Percentiles rank a stretch among this genome's conserved stretches.
phyloP scores from a whole-genome alignment of 2,329 filamentous ascomycete genomes.

The Phaeosphaeria sp. region DNA sequence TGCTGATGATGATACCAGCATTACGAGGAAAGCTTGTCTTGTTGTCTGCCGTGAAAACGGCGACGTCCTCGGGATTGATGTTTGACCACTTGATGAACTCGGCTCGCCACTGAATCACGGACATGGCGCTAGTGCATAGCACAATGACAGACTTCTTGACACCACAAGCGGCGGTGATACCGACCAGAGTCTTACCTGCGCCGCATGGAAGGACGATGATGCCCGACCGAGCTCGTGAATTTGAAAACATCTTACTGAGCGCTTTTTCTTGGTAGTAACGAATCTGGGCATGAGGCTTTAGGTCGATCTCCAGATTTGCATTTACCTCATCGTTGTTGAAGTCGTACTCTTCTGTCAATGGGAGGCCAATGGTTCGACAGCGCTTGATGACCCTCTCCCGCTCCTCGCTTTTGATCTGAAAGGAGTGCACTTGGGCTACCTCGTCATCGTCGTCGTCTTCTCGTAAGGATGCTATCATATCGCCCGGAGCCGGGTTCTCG shows the following conservation, averaged over 20 bases:
- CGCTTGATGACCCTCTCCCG: conserved; percentile 89
- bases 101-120: conserved; percentile 92
- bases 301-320: conserved; percentile 89
- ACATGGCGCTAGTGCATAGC: conserved; percentile 97
- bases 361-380: conserved; percentile 84
- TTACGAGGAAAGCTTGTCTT: conserved; percentile 86
- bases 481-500: conserved; percentile 49
- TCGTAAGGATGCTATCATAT: conserved; percentile 72
- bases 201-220: conserved; percentile 97
- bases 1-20: conserved; percentile 95
- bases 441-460: conserved; percentile 83
- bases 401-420: conserved; percentile 82
- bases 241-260: conserved; percentile 98
- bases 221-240: conserved; percentile 93
- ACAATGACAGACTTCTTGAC: conserved; percentile 97
- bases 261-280: conserved; percentile 96
- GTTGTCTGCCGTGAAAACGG: conserved; percentile 91
- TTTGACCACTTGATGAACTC: conserved; percentile 99
- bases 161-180: conserved; percentile 97
- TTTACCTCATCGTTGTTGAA: conserved; percentile 91
- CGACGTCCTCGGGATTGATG: conserved; percentile 90
- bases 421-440: conserved; percentile 86
- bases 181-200: conserved; percentile 94
- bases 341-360: conserved; percentile 95
- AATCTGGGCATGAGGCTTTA: conserved; percentile 88